Conservation (phyloP, 345 rosid genomes). For the Excoecaria agallocha region DNA sequence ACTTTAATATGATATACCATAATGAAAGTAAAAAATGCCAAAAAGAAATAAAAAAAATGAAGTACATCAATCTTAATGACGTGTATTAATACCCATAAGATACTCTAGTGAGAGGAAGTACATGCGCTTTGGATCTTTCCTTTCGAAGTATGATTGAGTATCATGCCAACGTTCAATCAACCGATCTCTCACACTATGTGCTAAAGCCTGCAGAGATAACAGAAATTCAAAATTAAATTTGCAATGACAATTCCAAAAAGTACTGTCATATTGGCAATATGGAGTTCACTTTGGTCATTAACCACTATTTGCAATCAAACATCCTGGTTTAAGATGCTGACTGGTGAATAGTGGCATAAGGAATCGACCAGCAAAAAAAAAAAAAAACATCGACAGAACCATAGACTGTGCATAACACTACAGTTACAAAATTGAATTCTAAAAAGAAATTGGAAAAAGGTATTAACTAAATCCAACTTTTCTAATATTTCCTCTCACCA, state of each 20-base stretch:
- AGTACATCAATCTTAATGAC: background rate
- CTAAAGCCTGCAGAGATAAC: slow-evolving; percentile 34
- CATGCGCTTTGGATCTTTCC: slow-evolving; percentile 47
- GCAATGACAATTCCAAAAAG: slow-evolving; percentile 2
- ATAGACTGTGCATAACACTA: background rate
- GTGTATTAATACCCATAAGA: slow-evolving; percentile 41
- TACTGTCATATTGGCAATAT: background rate
- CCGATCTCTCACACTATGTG: slow-evolving; percentile 47
- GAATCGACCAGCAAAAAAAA: background rate
- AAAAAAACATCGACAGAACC: background rate
- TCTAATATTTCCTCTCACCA: background rate
- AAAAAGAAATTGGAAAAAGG: background rate
- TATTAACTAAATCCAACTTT: background rate
- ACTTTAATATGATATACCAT: background rate
- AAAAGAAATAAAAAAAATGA: background rate
- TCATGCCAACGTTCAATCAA: slow-evolving; percentile 53
- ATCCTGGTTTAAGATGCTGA: background rate
- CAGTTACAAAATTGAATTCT: background rate
- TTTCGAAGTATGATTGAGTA: slow-evolving; percentile 44
- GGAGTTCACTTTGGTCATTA: background rate
- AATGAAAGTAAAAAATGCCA: background rate
- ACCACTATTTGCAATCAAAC: background rate
- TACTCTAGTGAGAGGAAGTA: slow-evolving; percentile 51
- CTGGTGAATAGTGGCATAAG: background rate
- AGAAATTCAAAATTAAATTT: slow-evolving; percentile 4